Base-by-base conservation (phyloP, 345 rosid species). In the Gossypium stocksii region DNA sequence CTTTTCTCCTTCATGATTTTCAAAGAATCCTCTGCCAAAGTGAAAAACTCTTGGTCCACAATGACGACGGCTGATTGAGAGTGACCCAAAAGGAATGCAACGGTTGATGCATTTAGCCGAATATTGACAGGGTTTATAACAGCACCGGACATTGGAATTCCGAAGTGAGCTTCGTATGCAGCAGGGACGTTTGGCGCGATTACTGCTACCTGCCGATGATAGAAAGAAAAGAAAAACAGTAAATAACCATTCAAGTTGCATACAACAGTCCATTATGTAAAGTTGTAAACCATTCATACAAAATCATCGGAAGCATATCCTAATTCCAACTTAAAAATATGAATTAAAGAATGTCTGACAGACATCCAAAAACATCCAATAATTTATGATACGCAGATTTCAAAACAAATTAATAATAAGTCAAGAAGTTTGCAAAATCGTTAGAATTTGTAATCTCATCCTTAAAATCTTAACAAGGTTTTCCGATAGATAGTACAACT, bases 141-240 rank as follows among this genome's bases (percentile, higher is more conserved):
- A 22, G 99, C 93, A 78, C 99, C 99, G 38, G 88, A 75, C 99
- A 95, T 95, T 72, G 99, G 98, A 81, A 91, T 85, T 80, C 94
- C 99, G 70, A 91, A 93, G 78, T 95, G 97, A 70, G 94, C 88
- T 88, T 95, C 99, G 34, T 82, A 95, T 75, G 84, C 77, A 19
- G 98, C 96, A 51, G 99, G 99, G 38, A 86, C 34, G 82, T 95
- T 95, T 6, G 99, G 99, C 44, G 99, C 97, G n/a, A 95, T 87
- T 61, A 91, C 49, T 16, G 98, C 93, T 44, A 92, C 97, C 98
- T 94, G 90, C 64, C 66, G 78, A 25, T 27, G 71, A 7, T 65
- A 74, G 4, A 43, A 57, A 5, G 53, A 66, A 20, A 45, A 1
- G n/a, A 45, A 5, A 2, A 46, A 10, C 7, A 46, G 49, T 16